phyloP scores from a whole-genome alignment of 768 basidiomycete genomes.

The Naganishia friedmannii region DNA sequence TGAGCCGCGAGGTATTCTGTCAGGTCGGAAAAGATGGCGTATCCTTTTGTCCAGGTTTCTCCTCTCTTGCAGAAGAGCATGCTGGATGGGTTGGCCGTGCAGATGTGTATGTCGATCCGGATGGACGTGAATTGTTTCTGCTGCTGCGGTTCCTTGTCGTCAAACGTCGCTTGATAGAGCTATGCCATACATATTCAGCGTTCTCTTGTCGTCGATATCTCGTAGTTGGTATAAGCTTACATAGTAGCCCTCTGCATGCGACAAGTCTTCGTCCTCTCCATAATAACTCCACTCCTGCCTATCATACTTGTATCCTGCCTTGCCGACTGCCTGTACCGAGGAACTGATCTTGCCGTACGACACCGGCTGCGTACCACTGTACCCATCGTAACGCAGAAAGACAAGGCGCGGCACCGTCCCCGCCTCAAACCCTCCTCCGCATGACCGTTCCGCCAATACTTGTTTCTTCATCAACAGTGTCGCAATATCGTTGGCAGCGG shows the following conservation, averaged over 20 bases:
- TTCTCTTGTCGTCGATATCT: too few species aligned
- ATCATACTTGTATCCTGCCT: constrained; percentile 1
- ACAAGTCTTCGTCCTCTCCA: constrained; percentile 17
- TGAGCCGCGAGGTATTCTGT: neutral
- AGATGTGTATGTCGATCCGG: constrained; percentile 7
- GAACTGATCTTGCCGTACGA: constrained; percentile 2
- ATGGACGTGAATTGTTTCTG: neutral
- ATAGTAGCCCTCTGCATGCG: constrained; percentile 10
- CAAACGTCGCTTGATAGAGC: neutral
- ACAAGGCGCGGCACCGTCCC: neutral
- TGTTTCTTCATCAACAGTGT: neutral
- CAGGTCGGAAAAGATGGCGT: constrained; percentile 12
- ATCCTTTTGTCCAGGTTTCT: neutral
- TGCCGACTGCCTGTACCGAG: neutral
- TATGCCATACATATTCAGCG: neutral
- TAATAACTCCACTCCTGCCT: constrained; percentile 17
- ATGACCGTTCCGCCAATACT: neutral
- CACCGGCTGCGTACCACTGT: neutral
- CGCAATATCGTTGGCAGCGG: constrained; percentile 4
- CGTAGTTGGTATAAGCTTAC: too few species aligned
- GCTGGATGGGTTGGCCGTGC: neutral
- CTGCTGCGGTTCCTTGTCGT: neutral
- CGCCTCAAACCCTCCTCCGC: neutral
- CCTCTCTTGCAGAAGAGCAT: neutral
- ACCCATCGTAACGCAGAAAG: neutral